A percentile compares a stretch with the other conserved stretches of the same genome.
Conservation (phyloP, 2,329 filamentous ascomycete genomes). For the Fusarium napiforme region DNA sequence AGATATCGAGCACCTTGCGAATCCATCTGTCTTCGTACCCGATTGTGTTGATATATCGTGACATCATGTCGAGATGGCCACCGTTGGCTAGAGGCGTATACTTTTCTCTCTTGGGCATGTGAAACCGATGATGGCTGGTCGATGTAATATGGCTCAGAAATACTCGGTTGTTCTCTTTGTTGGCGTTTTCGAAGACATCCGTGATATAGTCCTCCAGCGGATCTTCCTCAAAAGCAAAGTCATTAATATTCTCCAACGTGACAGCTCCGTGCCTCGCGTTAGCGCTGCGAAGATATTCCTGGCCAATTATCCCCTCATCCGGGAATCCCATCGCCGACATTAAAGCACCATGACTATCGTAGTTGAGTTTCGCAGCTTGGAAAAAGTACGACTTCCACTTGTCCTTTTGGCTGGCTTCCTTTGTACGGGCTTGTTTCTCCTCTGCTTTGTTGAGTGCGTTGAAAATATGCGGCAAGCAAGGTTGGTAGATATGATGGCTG, state of each 20-base stretch:
- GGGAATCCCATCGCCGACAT: slow-evolving; percentile 47
- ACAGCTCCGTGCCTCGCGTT: slow-evolving; percentile 45
- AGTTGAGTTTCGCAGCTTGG: slow-evolving; percentile 42
- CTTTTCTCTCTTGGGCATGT: slow-evolving; percentile 41
- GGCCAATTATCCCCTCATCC: slow-evolving; percentile 39
- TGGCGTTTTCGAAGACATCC: slow-evolving; percentile 44
- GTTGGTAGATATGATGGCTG: slow-evolving; percentile 55
- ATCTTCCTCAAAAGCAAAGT: slow-evolving; percentile 48
- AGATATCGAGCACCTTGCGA: slow-evolving; percentile 42
- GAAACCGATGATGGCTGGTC: slow-evolving; percentile 49
- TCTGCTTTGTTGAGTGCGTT: slow-evolving; percentile 45
- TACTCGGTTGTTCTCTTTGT: slow-evolving; percentile 44
- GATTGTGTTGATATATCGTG: slow-evolving; percentile 45
- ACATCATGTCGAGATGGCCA: slow-evolving; percentile 38
- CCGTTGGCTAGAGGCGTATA: slow-evolving; percentile 41
- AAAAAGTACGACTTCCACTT: slow-evolving; percentile 44
- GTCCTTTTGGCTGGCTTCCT: neutral
- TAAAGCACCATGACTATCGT: slow-evolving; percentile 48
- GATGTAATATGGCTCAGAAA: slow-evolving; percentile 50
- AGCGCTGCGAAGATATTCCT: slow-evolving; percentile 45
- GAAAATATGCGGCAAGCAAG: slow-evolving; percentile 55
- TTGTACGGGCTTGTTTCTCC: neutral
- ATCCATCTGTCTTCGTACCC: slow-evolving; percentile 48
- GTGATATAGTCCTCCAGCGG: slow-evolving; percentile 47
- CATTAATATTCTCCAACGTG: slow-evolving; percentile 47